Percentiles rank a stretch among this genome's conserved stretches.
These are phyloP conservation scores for Diplosphaera chodatii DNA, from an alignment of 139 green algal genomes.

Conservation along the genomic window DNA sequence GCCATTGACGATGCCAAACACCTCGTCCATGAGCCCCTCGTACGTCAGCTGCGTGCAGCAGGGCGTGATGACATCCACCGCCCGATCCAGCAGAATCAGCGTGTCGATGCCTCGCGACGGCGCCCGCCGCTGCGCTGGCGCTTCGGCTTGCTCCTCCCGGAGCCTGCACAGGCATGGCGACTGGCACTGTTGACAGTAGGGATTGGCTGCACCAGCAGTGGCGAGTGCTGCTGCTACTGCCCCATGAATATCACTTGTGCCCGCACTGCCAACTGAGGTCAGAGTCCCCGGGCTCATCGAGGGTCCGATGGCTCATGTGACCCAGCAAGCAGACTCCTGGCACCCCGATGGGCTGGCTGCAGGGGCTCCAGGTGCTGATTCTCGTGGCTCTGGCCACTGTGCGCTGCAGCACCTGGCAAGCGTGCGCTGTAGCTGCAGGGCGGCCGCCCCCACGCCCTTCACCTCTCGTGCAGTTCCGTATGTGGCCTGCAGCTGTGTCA, in stretches of 20 bases:
- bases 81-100: constrained; percentile 75
- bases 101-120: constrained; percentile 28
- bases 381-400: too few species aligned
- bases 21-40: constrained; percentile 91
- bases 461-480: constrained; percentile 61
- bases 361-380: too few species aligned
- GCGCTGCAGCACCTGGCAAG: constrained; percentile 9
- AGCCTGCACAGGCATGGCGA: too few species aligned
- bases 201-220: too few species aligned
- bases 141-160: background rate
- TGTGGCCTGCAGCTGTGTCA: constrained; percentile 68
- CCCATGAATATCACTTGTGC: too few species aligned
- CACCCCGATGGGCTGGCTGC: too few species aligned
- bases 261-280: too few species aligned
- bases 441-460: constrained; percentile 69
- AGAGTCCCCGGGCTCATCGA: too few species aligned
- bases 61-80: constrained; percentile 81
- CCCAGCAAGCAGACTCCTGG: too few species aligned
- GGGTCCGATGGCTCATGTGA: too few species aligned
- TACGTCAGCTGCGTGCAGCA: constrained; percentile 94
- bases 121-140: constrained; percentile 4
- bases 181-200: too few species aligned
- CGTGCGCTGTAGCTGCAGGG: constrained; percentile 62
- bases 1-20: constrained; percentile 63
- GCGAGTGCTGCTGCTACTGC: too few species aligned